Evolutionary conservation across 169 alveolate species (phyloP), one percentile per base, ranked within the genome.

Genomic region (Plasmodium malariae): DNA sequence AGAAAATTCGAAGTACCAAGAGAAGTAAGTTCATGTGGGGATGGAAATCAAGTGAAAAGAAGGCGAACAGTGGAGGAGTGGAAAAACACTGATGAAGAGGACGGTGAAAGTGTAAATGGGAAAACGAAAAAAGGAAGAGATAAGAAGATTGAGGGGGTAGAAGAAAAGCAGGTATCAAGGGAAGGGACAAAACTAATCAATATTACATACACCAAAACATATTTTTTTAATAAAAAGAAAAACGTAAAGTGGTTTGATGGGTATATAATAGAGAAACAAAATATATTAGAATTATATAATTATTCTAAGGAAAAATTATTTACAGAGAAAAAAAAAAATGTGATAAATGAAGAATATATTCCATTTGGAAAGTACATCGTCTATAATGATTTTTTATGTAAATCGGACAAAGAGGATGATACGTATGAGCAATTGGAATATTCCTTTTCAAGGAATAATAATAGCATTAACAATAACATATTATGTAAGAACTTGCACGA

Each of bases 221-320:
- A 63, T 26, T 45, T 54, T 21, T 78, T 78, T 63, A 45, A 63
- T 34, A 72, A 1, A 4, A 78, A 78, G 32, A 78, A 78, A 28
- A 78, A 62, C 2, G 55, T 65, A 11, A 78, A 78, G 34, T 78
- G 89, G 89, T 48, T 24, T 62, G 89, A 78, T 62, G 89, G 89
- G 28, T 78, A 45, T 57, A 37, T 78, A 21, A 32, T 62, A 1
- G 24, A 78, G 19, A 62, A 26, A 24, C 51, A 63, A 3, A 57
- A 55, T 30, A 30, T 26, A n/a, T 4, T 78, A 19, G 76, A 62
- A 68, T 32, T 78, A 34, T 78, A 78, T 26, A 78, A 78, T 28
- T 6, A 24, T 36, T 28, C 55, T 26, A 57, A 32, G 32, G 89
- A 69, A 0, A 78, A 54, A 21, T 24, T 78, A 2, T 48, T 11